Conservation (phyloP, 2,329 filamentous ascomycete genomes). For the Phialocephala sp. region DNA sequence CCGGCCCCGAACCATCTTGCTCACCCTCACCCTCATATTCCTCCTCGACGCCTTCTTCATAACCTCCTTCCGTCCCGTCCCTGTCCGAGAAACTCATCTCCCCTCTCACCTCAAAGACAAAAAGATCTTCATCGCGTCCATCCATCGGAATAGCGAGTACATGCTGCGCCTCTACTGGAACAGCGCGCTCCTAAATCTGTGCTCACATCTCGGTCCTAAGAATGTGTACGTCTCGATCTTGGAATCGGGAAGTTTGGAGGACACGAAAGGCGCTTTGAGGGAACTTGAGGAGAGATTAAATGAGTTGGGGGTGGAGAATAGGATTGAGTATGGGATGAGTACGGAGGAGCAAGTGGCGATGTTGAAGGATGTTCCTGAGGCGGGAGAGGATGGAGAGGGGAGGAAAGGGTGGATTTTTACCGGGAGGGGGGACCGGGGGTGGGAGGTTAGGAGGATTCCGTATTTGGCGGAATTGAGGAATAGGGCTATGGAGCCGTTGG, state of each 20-base stretch:
- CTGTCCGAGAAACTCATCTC: slow-evolving; percentile 18
- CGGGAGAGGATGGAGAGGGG: slow-evolving; percentile 26
- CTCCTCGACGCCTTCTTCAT: slow-evolving; percentile 24
- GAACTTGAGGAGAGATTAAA: slow-evolving; percentile 62
- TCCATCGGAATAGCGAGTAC: slow-evolving; percentile 70
- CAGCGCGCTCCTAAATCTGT: slow-evolving; percentile 61
- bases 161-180: slow-evolving; percentile 69
- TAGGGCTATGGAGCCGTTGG: slow-evolving; percentile 52
- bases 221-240: slow-evolving; percentile 73
- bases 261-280: slow-evolving; percentile 65
- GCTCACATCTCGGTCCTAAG: slow-evolving; percentile 60
- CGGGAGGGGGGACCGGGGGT: slow-evolving; percentile 50
- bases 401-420: slow-evolving; percentile 67
- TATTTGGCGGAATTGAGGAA: slow-evolving; percentile 71
- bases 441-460: slow-evolving; percentile 63
- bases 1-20: slow-evolving; percentile 19
- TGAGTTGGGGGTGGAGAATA: slow-evolving; percentile 51
- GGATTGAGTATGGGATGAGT: slow-evolving; percentile 30
- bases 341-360: slow-evolving; percentile 28
- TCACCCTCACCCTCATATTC: slow-evolving; percentile 22
- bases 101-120: slow-evolving; percentile 27
- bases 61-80: slow-evolving; percentile 9
- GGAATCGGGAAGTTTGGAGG: slow-evolving; percentile 73
- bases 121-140: slow-evolving; percentile 68
- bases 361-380: slow-evolving; percentile 25